phyloP scores from a whole-genome alignment of 2,329 filamentous ascomycete genomes.

The Botrytis pseudocinerea region DNA sequence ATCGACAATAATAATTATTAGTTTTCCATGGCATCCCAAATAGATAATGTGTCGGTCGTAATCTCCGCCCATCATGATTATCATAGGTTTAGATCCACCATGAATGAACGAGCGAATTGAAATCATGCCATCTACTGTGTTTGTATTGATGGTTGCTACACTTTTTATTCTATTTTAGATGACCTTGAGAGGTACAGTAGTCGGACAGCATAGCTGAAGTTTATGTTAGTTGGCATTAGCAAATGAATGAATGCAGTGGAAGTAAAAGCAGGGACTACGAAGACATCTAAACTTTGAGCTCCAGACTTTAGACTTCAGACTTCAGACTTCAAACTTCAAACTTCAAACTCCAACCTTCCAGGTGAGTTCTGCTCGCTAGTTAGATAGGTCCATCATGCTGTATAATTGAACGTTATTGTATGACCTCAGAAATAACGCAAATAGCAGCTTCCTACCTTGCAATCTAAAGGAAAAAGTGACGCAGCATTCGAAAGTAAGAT shows the following conservation, averaged over 20 bases:
- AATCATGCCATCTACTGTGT: neutral
- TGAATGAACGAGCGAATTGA: neutral
- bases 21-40: constrained; percentile 3
- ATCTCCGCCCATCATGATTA: neutral
- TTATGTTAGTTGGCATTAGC: constrained; percentile 1
- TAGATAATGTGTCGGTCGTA: neutral
- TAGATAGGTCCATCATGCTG: neutral
- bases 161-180: neutral
- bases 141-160: neutral
- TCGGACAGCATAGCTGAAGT: constrained; percentile 18
- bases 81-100: neutral
- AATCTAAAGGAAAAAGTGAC: constrained; percentile 3
- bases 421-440: neutral
- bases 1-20: neutral
- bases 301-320: neutral
- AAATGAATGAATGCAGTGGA: constrained; percentile 14
- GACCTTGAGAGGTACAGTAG: neutral
- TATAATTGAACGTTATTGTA: neutral
- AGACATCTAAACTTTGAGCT: neutral
- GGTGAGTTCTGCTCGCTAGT: neutral
- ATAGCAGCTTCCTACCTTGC: neutral
- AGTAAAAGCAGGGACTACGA: neutral
- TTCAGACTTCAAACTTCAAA: neutral
- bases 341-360: neutral
- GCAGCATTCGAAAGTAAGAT: neutral